These are phyloP conservation scores for Sporothrix sp. DNA, from an alignment of 2,329 filamentous ascomycete genomes.

Conservation along the genomic window DNA sequence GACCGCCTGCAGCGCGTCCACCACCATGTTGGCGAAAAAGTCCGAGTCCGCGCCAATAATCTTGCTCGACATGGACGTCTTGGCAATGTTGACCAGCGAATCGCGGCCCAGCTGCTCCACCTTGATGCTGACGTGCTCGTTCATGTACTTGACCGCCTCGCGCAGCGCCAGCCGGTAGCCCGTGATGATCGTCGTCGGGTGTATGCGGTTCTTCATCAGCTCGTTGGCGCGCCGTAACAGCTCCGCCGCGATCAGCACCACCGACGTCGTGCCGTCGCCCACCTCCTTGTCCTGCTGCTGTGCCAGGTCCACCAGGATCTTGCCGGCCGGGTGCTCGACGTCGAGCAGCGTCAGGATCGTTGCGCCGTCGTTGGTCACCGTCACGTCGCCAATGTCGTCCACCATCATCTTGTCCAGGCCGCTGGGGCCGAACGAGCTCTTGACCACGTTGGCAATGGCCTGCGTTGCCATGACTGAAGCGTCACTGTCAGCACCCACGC, in stretches of 20 bases:
- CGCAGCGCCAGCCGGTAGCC: slow-evolving; percentile 91
- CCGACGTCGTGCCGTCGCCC: slow-evolving; percentile 94
- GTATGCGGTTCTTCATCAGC: slow-evolving; percentile 99
- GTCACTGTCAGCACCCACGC: slow-evolving; percentile 19
- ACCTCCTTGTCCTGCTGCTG: slow-evolving; percentile 99
- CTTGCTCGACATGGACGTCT: slow-evolving; percentile 99
- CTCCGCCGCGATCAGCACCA: slow-evolving; percentile 94
- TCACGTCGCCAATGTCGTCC: slow-evolving; percentile 91
- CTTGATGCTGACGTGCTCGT: slow-evolving; percentile 94
- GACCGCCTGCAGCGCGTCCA: slow-evolving; percentile 91
- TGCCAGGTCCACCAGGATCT: slow-evolving; percentile 94
- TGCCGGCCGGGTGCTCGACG: slow-evolving; percentile 94
- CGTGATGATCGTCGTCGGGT: slow-evolving; percentile 98
- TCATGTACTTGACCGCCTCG: slow-evolving; percentile 98
- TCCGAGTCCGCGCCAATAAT: slow-evolving; percentile 93
- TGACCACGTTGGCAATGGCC: slow-evolving; percentile 96
- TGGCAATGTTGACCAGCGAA: slow-evolving; percentile 87
- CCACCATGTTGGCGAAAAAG: slow-evolving; percentile 95
- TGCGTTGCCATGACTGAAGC: slow-evolving; percentile 83
- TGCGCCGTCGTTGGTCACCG: slow-evolving; percentile 96
- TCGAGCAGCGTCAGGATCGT: slow-evolving; percentile 93
- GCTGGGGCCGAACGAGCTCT: slow-evolving; percentile 94
- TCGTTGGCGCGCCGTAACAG: slow-evolving; percentile 90
- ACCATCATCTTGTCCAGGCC: slow-evolving; percentile 99
- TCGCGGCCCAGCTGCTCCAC: slow-evolving; percentile 86